phyloP scores from a whole-genome alignment of 441 rosid genomes.

The Mallotus repandus region DNA sequence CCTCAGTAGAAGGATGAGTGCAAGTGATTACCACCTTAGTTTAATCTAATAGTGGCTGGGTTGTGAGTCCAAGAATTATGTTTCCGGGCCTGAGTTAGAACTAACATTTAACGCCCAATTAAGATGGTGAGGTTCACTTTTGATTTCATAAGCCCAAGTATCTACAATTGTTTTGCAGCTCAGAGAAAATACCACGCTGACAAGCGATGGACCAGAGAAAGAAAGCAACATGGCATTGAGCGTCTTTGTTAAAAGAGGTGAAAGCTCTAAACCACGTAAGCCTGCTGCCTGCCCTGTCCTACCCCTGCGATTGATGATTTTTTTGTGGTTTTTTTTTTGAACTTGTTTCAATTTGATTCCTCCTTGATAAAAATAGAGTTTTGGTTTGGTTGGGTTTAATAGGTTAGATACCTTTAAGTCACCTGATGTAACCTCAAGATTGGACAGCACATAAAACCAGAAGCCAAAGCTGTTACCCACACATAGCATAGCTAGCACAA shows the following conservation, averaged over 20 bases:
- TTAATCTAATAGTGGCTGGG: too few species aligned
- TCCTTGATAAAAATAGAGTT: neutral
- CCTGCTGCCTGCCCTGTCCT: too few species aligned
- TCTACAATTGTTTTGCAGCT: neutral
- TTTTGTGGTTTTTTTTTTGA: neutral
- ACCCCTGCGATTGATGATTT: too few species aligned
- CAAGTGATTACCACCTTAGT: too few species aligned
- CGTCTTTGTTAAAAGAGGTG: neutral
- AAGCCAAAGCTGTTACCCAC: neutral
- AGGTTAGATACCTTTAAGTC: neutral
- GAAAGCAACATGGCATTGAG: neutral
- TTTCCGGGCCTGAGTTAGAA: neutral
- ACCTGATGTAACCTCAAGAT: slow-evolving; percentile 12
- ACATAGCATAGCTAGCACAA: too few species aligned
- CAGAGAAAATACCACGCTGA: neutral
- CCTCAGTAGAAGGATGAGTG: too few species aligned
- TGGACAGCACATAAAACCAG: slow-evolving; percentile 6
- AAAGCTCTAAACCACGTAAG: neutral
- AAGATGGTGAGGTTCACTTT: neutral
- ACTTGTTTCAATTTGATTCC: slow-evolving; percentile 4
- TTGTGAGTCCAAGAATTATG: neutral
- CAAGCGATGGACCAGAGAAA: too few species aligned
- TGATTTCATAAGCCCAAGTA: neutral
- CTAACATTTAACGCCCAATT: neutral
- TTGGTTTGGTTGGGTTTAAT: neutral